Conservation (phyloP, 2,329 filamentous ascomycete genomes). For the Dactylellina sp. region DNA sequence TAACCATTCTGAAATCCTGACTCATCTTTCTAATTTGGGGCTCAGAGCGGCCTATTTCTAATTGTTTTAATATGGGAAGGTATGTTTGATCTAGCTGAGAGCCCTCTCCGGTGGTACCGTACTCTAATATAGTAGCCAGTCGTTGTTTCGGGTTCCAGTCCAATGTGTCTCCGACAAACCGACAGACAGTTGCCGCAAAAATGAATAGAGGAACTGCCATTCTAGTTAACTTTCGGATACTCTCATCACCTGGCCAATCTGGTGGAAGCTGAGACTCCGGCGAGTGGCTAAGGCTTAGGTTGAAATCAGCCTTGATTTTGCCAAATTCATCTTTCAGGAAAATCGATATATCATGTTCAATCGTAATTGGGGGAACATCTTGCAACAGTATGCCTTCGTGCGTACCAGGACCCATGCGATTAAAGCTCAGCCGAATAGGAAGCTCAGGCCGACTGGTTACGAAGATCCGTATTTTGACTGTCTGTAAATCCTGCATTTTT, state of each 20-base stretch:
- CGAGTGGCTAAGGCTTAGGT: neutral
- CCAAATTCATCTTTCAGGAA: conserved; percentile 57
- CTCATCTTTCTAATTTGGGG: neutral
- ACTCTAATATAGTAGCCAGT: conserved; percentile 11
- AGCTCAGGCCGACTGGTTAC: conserved; percentile 59
- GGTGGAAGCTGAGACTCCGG: conserved; percentile 9
- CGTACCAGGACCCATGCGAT: conserved; percentile 28
- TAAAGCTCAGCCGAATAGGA: conserved; percentile 58
- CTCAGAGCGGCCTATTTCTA: neutral
- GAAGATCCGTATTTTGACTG: conserved; percentile 56
- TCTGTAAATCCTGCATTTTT: conserved; percentile 17
- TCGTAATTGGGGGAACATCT: conserved; percentile 8
- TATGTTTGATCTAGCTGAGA: conserved; percentile 21
- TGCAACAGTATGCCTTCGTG: conserved; percentile 47
- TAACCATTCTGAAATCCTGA: conserved; percentile 4
- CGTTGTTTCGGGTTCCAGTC: conserved; percentile 21
- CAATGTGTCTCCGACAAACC: conserved; percentile 58
- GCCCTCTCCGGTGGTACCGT: neutral
- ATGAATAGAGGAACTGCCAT: conserved; percentile 60
- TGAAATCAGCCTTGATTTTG: conserved; percentile 41
- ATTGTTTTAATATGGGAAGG: conserved; percentile 10
- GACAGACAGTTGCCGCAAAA: conserved; percentile 60
- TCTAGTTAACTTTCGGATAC: conserved; percentile 54
- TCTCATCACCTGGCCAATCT: conserved; percentile 54
- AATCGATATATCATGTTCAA: conserved; percentile 60